These are phyloP conservation scores for Vitis vinifera DNA, from an alignment of 164 flowering plant species.

Conservation along the genomic window DNA sequence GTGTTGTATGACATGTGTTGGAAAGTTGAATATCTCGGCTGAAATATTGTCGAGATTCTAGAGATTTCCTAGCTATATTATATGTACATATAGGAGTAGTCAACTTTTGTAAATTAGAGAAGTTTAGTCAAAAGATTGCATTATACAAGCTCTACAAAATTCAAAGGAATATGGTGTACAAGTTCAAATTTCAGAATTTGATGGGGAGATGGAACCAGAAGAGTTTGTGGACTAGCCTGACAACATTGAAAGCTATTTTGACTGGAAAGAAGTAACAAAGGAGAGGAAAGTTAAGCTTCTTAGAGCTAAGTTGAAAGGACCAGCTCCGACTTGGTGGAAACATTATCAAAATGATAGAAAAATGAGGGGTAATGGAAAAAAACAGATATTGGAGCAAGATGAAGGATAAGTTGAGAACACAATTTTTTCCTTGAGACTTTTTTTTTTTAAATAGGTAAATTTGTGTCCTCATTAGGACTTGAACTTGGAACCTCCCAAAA, in stretches of 20 bases:
- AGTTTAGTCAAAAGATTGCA: not conserved
- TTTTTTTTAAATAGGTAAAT: no score
- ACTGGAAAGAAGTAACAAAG: not conserved
- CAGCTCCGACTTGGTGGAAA: not conserved
- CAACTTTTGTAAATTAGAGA: no score
- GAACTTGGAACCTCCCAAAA: no score
- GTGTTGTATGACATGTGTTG: no score
- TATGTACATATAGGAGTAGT: no score
- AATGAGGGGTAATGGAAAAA: not conserved
- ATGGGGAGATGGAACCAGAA: not conserved
- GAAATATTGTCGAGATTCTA: no score
- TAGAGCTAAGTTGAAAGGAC: not conserved
- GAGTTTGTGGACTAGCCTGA: not conserved
- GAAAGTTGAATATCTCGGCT: no score
- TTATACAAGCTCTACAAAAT: constrained; percentile 2
- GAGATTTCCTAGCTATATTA: no score
- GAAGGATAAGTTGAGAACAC: not conserved
- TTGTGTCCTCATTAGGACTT: no score
- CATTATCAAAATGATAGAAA: not conserved
- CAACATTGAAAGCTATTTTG: not conserved
- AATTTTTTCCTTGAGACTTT: not conserved
- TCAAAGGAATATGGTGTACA: not conserved
- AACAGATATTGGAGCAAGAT: not conserved
- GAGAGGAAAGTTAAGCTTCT: not conserved
- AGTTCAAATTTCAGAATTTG: not conserved